These are phyloP conservation scores for Calonectria ilicicola DNA, from an alignment of 2,329 filamentous ascomycete species.

Conservation along the genomic window DNA sequence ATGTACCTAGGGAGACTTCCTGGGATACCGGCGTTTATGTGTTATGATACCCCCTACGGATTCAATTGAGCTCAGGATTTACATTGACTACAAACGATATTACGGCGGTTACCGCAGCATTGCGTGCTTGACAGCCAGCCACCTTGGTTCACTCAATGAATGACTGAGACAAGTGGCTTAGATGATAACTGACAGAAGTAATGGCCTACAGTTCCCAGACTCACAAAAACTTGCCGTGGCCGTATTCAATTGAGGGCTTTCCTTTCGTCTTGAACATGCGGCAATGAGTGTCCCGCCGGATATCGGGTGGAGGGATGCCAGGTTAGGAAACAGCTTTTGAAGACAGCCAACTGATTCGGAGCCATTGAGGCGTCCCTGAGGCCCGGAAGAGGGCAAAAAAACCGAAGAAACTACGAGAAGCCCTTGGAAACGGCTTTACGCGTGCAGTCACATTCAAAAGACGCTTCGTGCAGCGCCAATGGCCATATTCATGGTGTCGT, in stretches of 20 bases:
- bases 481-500: conserved; percentile 8
- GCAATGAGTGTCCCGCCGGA: neutral
- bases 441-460: neutral
- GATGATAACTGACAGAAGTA: neutral
- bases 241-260: neutral
- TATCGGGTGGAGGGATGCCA: conserved; percentile 18
- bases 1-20: neutral
- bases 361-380: conserved; percentile 14
- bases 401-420: neutral
- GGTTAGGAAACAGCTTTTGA: conserved; percentile 9
- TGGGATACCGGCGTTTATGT: conserved; percentile 1
- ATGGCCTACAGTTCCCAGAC: neutral
- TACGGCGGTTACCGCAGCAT: neutral
- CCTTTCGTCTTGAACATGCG: neutral
- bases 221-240: neutral
- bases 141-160: neutral
- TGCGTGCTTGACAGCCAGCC: neutral
- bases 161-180: neutral
- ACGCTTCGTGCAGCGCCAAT: conserved; percentile 25
- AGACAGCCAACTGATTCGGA: neutral
- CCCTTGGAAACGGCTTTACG: neutral
- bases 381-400: neutral
- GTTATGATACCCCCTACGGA: conserved; percentile 20
- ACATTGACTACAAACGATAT: conserved; percentile 1
- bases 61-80: conserved; percentile 23